Base-by-base conservation (phyloP, 1,284 basidiomycete genomes). In the Puccinia sorghi region DNA sequence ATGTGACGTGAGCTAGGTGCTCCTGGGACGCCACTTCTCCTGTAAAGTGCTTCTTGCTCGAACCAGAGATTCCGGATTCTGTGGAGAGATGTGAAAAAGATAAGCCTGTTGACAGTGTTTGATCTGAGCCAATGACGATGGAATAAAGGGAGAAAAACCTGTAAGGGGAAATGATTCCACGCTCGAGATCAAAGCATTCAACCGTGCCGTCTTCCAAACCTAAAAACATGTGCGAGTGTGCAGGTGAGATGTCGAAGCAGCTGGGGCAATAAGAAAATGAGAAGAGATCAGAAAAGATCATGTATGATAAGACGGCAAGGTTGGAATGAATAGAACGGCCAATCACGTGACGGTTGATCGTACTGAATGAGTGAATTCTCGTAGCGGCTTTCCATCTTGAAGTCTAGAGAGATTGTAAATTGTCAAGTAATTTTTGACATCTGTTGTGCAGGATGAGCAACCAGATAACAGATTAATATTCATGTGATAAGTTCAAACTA, bases 1-100 rank as follows among this genome's bases (percentile, higher is more conserved):
- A 84, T 86, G 74, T 87, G 87, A 7, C 85, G 67, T 5, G 86
- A 84, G 48, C 83, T 85, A 9, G 85, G 84, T 5, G 87, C 84
- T 20, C 85, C 86, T 0, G 88, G 87, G 43, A 90, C 86, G 7
- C 90, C 89, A 70, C 87, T 89, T 12, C 89, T 86, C 41, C 87
- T 82, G 76, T 90, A 85, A 79, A 90, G 88, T 80, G 90, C 88
- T 83, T 94, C 90, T 82, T 93, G 90, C 63, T 89, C 83, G 70
- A 86, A 87, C 93, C 93, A 94, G 80, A 91, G 86, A 82, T 92
- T 92, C 0, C 89, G 89, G 59, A 91, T 88, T 22, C 85, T 87
- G n/a, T 39, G 3, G 17, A 11, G 69, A 52, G n/a, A 13, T 9
- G 61, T 41, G 6, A 15, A 70, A 22, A 72, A 22, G 8, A 46